phyloP scores from a whole-genome alignment of 495 filamentous ascomycete species.

The Daldinia childiae region DNA sequence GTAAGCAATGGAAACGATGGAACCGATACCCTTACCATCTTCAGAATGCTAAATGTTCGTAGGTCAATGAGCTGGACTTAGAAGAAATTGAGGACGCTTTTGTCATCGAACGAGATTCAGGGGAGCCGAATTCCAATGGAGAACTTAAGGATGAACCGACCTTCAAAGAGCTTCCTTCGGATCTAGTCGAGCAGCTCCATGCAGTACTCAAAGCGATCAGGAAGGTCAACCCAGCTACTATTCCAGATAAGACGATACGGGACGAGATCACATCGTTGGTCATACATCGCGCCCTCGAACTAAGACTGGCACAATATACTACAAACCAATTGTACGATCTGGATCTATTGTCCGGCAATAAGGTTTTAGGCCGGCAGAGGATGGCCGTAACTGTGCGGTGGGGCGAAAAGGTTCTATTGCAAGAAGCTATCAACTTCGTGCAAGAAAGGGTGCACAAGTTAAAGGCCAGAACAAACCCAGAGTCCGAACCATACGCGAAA shows the following conservation, averaged over 20 bases:
- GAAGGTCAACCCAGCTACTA: constrained; percentile 49
- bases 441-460: constrained; percentile 45
- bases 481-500: constrained; percentile 53
- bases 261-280: constrained; percentile 53
- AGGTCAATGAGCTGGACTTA: constrained; percentile 41
- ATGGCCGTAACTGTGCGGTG: constrained; percentile 82
- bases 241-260: constrained; percentile 53
- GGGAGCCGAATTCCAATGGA: constrained; percentile 52
- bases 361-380: constrained; percentile 53
- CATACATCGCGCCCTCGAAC: constrained; percentile 53
- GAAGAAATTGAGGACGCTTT: constrained; percentile 58
- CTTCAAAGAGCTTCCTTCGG: constrained; percentile 50
- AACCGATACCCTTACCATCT: background rate
- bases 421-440: constrained; percentile 56
- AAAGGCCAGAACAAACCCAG: constrained; percentile 44
- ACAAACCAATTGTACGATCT: constrained; percentile 72
- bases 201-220: constrained; percentile 53
- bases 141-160: constrained; percentile 41
- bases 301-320: constrained; percentile 63
- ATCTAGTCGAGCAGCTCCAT: constrained; percentile 52
- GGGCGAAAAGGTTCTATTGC: constrained; percentile 81
- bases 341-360: constrained; percentile 54
- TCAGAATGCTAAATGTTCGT: constrained; percentile 1
- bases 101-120: constrained; percentile 55
- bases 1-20: constrained; percentile 54